Percentiles rank a stretch among this genome's conserved stretches.
Evolutionary conservation across 805 yeast genomes (phyloP).

Genomic region (Saturnispora dispora): DNA sequence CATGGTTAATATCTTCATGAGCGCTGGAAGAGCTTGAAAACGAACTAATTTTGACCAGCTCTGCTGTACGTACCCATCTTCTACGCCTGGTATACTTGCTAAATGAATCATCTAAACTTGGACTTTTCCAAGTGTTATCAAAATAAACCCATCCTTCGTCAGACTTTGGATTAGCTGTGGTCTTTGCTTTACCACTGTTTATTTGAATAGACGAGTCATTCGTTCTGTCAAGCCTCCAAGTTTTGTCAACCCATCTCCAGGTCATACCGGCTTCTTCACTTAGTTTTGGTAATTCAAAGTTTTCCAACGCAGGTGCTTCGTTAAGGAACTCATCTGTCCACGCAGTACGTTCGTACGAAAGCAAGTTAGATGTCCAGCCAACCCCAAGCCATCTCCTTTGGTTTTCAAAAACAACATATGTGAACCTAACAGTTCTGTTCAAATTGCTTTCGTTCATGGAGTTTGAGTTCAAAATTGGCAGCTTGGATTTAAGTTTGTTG

Average conservation of each 20-base stretch:
- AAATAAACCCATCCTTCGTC: conserved; percentile 85
- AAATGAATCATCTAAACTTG: conserved; percentile 79
- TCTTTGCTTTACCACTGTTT: conserved; percentile 48
- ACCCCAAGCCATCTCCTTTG: conserved; percentile 97
- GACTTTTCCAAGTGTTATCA: conserved; percentile 92
- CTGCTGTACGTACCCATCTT: conserved; percentile 95
- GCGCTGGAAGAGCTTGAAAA: not conserved
- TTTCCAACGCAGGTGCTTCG: conserved; percentile 69
- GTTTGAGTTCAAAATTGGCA: conserved; percentile 7
- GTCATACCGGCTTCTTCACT: conserved; percentile 43
- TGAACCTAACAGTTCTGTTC: conserved; percentile 55
- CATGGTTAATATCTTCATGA: not conserved
- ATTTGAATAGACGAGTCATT: conserved; percentile 79
- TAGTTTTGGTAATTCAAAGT: conserved; percentile 73
- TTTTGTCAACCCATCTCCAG: conserved; percentile 93
- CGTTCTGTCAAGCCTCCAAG: conserved; percentile 86
- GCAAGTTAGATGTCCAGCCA: conserved; percentile 91
- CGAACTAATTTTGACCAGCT: conserved; percentile 40
- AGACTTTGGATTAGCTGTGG: conserved; percentile 59
- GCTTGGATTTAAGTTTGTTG: conserved; percentile 29
- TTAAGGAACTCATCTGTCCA: conserved; percentile 97
- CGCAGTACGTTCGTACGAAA: conserved; percentile 88
- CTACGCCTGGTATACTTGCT: conserved; percentile 89
- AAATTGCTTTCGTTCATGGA: conserved; percentile 13
- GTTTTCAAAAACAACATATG: conserved; percentile 87